Base-by-base conservation (phyloP, 2,329 filamentous ascomycete species). In the Pyrenochaeta sp. region DNA sequence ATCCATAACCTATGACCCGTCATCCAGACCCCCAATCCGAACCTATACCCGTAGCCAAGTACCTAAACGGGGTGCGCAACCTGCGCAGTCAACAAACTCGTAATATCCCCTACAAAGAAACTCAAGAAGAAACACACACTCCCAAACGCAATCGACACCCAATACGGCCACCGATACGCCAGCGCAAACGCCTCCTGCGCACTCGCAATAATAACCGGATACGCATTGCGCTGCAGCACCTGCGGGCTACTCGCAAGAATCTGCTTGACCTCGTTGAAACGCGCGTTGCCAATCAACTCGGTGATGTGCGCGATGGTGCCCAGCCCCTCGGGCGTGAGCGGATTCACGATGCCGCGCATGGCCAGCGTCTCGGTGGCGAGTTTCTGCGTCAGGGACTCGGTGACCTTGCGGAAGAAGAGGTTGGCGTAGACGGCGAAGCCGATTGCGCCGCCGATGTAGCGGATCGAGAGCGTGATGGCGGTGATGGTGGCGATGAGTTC, bases 401-500 rank as follows among this genome's bases (percentile, higher is more conserved):
- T 59, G 41, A 61, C 53, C 20, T 63, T 49, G 30, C 44, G 51
- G 27, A 55, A 58, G 48, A 72, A 71, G 13, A 72, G 51, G 44
- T 71, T 71, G 29, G 65, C 68, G 53, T 73, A 76, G 3, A 75
- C 60, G n/a, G 79, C 77, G 62, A 84, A 87, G 22, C 83, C 85
- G 46, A 88, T 80, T 9, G 81, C 78, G 20, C 85, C 85, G 32
- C 86, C 86, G 23, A 88, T 78, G 41, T 87, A 83, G 24, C 86
- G 84, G 53, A 89, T 82, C n/a, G 84, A 80, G 24, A 89, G 78
- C 0, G 86, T 88, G 15, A 89, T 73, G 5, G 86, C 84, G 1
- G 85, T 81, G 31, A 88, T 78, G 2, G 86, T 88, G 6, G 84
- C 86, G 51, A 89, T 88, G 5, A 88, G 75, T 41, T 88, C 85